These are phyloP conservation scores for Leccinum disarticulatum DNA, from an alignment of 768 basidiomycete species.

Conservation along the genomic window DNA sequence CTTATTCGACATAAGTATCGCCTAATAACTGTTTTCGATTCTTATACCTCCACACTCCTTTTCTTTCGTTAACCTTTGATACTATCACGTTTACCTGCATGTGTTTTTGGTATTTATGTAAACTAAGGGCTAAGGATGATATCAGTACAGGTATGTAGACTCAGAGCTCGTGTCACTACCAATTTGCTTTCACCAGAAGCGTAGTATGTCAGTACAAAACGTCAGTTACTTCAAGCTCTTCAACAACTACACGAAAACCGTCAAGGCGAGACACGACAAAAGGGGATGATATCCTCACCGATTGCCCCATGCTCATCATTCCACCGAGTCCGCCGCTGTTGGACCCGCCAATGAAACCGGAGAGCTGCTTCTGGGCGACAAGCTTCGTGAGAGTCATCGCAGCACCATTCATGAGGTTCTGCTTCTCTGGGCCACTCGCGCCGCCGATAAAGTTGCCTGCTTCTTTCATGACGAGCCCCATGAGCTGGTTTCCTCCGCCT, in stretches of 20 bases:
- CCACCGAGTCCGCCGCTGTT: conserved; percentile 69
- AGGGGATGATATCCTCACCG: conserved; percentile 40
- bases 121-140: no score
- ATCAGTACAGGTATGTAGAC: background rate
- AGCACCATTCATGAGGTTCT: conserved; percentile 82
- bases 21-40: no score
- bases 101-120: no score
- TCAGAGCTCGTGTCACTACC: background rate
- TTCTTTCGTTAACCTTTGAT: background rate
- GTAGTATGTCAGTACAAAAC: background rate
- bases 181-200: background rate
- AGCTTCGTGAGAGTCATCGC: conserved; percentile 87
- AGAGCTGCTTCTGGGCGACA: conserved; percentile 60
- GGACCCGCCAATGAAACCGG: conserved; percentile 48
- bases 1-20: no score
- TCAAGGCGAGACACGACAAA: background rate
- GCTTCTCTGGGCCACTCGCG: conserved; percentile 61
- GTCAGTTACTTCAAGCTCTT: conserved; percentile 15
- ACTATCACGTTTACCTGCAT: no score
- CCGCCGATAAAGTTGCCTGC: conserved; percentile 71
- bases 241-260: conserved; percentile 10
- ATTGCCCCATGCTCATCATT: conserved; percentile 44
- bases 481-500: conserved; percentile 59
- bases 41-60: background rate
- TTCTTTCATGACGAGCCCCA: conserved; percentile 86